A percentile compares a stretch with the other conserved stretches of the same genome.
These are phyloP conservation scores for Stagonosporopsis chrysanthemi DNA, from an alignment of 2,329 filamentous ascomycete genomes.

Conservation along the genomic window DNA sequence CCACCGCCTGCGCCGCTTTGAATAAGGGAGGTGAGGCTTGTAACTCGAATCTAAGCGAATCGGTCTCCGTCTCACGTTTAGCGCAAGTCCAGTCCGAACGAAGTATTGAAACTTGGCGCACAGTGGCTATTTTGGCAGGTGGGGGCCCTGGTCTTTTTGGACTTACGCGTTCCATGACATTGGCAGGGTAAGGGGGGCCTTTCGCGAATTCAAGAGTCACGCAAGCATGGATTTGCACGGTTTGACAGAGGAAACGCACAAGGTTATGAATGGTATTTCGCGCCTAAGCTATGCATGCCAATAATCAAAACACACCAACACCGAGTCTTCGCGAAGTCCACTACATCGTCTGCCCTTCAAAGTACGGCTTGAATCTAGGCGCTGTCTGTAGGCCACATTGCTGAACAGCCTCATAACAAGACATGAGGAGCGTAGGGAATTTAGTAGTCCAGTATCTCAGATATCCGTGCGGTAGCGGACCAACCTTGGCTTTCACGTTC, in stretches of 20 bases:
- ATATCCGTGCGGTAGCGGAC: slow-evolving; percentile 79
- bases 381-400: slow-evolving; percentile 69
- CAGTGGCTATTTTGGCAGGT: slow-evolving; percentile 19
- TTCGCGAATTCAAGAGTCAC: neutral
- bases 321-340: neutral
- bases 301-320: neutral
- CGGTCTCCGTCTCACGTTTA: slow-evolving; percentile 20
- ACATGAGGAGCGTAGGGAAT: slow-evolving; percentile 80
- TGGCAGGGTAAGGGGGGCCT: neutral
- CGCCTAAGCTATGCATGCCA: slow-evolving; percentile 4
- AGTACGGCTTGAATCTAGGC: slow-evolving; percentile 77
- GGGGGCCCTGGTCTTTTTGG: slow-evolving; percentile 10
- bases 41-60: slow-evolving; percentile 19
- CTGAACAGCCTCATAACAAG: slow-evolving; percentile 78
- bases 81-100: slow-evolving; percentile 16
- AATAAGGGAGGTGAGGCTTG: slow-evolving; percentile 9
- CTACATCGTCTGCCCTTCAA: slow-evolving; percentile 46
- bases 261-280: neutral
- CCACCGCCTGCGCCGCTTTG: slow-evolving; percentile 14
- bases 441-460: slow-evolving; percentile 80
- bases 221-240: neutral
- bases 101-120: slow-evolving; percentile 18
- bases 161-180: slow-evolving; percentile 10
- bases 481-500: slow-evolving; percentile 75
- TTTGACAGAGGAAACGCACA: neutral